Conservation (phyloP, 2,329 filamentous ascomycete genomes). For the Claviceps arundinis region DNA sequence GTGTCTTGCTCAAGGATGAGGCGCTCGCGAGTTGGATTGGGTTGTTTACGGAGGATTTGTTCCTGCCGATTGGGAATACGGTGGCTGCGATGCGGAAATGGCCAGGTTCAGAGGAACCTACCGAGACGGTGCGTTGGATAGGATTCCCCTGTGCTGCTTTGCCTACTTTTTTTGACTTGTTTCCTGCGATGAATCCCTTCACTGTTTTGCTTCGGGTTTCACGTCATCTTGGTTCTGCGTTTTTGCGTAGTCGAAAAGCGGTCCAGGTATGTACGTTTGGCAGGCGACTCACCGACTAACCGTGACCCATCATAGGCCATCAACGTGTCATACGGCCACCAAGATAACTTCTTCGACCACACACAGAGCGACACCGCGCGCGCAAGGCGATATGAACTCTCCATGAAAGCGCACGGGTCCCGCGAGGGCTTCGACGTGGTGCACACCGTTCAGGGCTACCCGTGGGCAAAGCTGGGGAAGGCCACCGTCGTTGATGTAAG, state of each 20-base stretch:
- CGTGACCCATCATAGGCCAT: constrained; percentile 9
- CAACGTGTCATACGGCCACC: constrained; percentile 15
- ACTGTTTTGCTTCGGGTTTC: neutral
- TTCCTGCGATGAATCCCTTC: neutral
- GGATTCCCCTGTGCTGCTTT: neutral
- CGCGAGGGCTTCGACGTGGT: constrained; percentile 12
- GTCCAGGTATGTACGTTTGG: too few relatives aligned
- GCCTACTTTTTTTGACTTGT: neutral
- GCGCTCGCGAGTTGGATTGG: constrained; percentile 18
- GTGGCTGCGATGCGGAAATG: constrained; percentile 22
- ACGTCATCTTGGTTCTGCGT: neutral
- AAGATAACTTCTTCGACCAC: constrained; percentile 15
- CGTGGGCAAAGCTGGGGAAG: constrained; percentile 13
- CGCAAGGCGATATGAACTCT: constrained; percentile 17
- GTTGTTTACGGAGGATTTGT: constrained; percentile 17
- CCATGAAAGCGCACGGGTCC: constrained; percentile 17
- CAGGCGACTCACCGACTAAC: too few relatives aligned
- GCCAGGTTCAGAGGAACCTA: constrained; percentile 22
- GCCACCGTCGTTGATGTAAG: constrained; percentile 17
- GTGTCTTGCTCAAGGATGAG: constrained; percentile 16
- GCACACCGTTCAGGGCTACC: constrained; percentile 11
- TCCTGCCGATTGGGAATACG: constrained; percentile 17
- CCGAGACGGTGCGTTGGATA: constrained; percentile 14
- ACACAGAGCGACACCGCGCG: constrained; percentile 14
- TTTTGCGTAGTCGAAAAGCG: neutral